These are phyloP conservation scores for Solanum lycopersicoides DNA, from an alignment of 257 asterid species.

Conservation along the genomic window DNA sequence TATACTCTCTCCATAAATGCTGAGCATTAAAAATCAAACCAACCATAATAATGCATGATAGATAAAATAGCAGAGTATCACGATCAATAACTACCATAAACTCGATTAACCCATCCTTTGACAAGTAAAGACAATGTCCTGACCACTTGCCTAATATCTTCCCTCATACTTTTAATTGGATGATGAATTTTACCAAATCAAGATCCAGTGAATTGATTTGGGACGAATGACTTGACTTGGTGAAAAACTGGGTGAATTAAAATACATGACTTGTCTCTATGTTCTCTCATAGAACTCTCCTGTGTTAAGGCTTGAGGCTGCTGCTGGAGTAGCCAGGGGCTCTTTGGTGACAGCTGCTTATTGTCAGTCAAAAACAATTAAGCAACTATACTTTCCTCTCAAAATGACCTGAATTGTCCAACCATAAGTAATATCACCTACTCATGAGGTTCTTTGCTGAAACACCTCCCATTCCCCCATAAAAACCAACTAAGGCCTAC, in stretches of 20 bases:
- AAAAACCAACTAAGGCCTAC: not conserved
- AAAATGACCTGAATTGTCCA: not conserved
- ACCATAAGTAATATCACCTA: not conserved
- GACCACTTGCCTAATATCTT: not conserved
- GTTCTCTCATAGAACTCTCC: not conserved
- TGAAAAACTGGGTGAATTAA: not conserved
- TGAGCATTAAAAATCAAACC: not conserved
- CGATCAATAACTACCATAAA: not conserved
- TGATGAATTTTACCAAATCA: not conserved
- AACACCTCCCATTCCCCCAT: not conserved
- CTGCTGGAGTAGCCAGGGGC: not conserved
- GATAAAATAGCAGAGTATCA: not conserved
- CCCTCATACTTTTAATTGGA: not conserved
- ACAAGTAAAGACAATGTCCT: not conserved
- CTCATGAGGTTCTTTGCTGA: not conserved
- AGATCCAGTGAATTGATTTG: not conserved
- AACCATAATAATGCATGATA: not conserved
- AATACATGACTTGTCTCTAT: not conserved
- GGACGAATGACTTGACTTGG: not conserved
- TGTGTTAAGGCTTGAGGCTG: not conserved
- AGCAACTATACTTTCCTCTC: not conserved
- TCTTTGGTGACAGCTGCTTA: not conserved
- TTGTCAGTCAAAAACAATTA: not conserved
- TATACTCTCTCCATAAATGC: not conserved
- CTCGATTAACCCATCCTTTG: not conserved